These are phyloP conservation scores for Pontederia crassipes DNA, from an alignment of 176 grass and related monocot species.

Conservation along the genomic window DNA sequence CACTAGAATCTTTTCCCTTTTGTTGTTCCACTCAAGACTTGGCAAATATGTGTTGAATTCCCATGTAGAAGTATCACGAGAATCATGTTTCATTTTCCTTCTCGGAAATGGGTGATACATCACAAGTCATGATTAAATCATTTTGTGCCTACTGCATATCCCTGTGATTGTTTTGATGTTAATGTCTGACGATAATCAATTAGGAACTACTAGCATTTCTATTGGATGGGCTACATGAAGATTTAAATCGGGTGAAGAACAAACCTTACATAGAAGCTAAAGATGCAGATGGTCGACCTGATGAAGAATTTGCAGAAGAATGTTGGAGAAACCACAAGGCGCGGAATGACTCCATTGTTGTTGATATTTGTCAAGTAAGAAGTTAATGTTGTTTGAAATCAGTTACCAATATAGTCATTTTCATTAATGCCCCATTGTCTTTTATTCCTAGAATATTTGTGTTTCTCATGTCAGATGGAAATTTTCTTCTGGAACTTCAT, in stretches of 20 bases:
- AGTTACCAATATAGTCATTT: neutral
- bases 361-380: slow-evolving; percentile 88
- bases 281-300: slow-evolving; percentile 77
- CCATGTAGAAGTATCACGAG: no score
- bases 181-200: neutral
- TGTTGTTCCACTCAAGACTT: no score
- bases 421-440: no score
- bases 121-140: no score
- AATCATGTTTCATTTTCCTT: no score
- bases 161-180: neutral
- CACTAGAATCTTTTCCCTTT: no score
- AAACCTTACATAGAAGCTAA: slow-evolving; percentile 98
- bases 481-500: no score
- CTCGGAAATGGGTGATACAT: no score
- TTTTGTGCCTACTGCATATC: no score
- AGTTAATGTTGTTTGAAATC: neutral
- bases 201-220: slow-evolving; percentile 98
- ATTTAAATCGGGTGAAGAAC: slow-evolving; percentile 93
- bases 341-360: slow-evolving; percentile 97
- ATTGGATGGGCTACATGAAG: slow-evolving; percentile 98
- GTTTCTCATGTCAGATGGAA: neutral
- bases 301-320: slow-evolving; percentile 80
- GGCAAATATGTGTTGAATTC: no score
- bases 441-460: no score
- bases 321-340: slow-evolving; percentile 90